These are phyloP conservation scores for Hortaea sp. DNA, from an alignment of 2,329 filamentous ascomycete genomes.

Conservation along the genomic window DNA sequence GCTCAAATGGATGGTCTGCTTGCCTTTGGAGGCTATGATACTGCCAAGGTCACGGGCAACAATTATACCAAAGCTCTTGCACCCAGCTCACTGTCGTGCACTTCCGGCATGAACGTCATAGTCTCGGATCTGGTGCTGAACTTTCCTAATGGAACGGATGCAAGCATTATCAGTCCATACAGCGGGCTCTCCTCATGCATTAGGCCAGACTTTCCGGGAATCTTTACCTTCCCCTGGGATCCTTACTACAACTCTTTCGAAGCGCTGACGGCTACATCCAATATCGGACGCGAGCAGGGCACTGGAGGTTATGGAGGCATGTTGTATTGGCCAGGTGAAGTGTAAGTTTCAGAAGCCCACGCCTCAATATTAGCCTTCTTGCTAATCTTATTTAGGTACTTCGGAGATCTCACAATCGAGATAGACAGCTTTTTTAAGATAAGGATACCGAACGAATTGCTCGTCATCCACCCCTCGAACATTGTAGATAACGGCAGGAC, in stretches of 20 bases:
- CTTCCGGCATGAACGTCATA: slow-evolving; percentile 13
- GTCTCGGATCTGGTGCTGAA: slow-evolving; percentile 18
- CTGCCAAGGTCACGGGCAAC: slow-evolving; percentile 16
- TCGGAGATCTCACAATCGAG: slow-evolving; percentile 1
- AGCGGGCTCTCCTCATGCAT: slow-evolving; percentile 7
- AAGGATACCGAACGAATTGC: slow-evolving; percentile 3
- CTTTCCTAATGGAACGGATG: slow-evolving; percentile 17
- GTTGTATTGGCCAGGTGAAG: slow-evolving; percentile 4
- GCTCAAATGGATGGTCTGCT: slow-evolving; percentile 18
- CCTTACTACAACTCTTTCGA: slow-evolving; percentile 7
- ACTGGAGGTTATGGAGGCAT: background rate
- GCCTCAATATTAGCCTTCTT: background rate
- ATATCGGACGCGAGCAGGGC: background rate
- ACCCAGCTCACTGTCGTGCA: slow-evolving; percentile 5
- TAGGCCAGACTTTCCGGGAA: slow-evolving; percentile 6
- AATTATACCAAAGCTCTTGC: slow-evolving; percentile 13
- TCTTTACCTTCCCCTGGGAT: slow-evolving; percentile 6
- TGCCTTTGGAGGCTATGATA: slow-evolving; percentile 23
- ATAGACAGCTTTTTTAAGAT: background rate
- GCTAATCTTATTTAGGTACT: slow-evolving; percentile 1
- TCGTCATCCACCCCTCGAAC: background rate
- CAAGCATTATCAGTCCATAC: slow-evolving; percentile 2
- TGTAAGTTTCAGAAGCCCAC: slow-evolving; percentile 2
- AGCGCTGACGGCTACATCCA: background rate
- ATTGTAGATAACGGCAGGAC: background rate